Conservation (phyloP, 2,329 filamentous ascomycete species). For the Aquanectria penicillioides region DNA sequence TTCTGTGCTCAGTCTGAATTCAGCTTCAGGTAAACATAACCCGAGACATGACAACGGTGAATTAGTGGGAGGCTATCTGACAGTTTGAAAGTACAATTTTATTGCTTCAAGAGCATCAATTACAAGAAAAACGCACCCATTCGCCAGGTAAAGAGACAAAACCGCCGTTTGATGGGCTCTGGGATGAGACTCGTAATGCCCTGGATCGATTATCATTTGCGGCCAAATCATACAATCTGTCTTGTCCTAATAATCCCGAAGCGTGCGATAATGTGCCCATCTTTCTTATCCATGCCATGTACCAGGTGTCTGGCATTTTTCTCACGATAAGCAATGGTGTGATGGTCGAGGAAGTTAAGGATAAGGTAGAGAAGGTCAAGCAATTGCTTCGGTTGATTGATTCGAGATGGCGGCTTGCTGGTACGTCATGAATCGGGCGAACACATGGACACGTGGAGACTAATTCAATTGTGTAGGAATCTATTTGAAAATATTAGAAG, state of each 20-base stretch:
- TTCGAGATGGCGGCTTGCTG: constrained; percentile 16
- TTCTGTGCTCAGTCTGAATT: constrained; percentile 13
- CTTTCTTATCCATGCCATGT: constrained; percentile 13
- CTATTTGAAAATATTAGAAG: constrained; percentile 13
- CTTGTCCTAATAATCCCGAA: neutral
- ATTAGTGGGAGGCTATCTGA: neutral
- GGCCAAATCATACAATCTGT: neutral
- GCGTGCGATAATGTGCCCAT: constrained; percentile 1
- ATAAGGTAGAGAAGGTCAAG: neutral
- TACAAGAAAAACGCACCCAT: neutral
- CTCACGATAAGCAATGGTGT: neutral
- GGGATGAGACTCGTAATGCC: constrained; percentile 1
- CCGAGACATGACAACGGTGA: too few species aligned
- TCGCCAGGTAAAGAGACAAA: neutral
- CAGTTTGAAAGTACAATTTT: neutral
- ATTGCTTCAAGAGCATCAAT: constrained; percentile 6
- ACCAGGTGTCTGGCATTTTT: neutral
- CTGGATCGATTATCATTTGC: neutral
- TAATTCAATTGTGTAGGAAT: neutral
- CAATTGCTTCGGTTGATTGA: neutral
- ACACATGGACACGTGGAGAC: neutral
- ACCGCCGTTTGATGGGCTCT: neutral
- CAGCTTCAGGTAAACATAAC: constrained; percentile 2
- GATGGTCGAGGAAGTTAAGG: neutral
- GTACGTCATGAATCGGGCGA: neutral